These are phyloP conservation scores for Globisporangium cylindrosporum DNA, from an alignment of 352 stramenopile genomes.

Conservation along the genomic window DNA sequence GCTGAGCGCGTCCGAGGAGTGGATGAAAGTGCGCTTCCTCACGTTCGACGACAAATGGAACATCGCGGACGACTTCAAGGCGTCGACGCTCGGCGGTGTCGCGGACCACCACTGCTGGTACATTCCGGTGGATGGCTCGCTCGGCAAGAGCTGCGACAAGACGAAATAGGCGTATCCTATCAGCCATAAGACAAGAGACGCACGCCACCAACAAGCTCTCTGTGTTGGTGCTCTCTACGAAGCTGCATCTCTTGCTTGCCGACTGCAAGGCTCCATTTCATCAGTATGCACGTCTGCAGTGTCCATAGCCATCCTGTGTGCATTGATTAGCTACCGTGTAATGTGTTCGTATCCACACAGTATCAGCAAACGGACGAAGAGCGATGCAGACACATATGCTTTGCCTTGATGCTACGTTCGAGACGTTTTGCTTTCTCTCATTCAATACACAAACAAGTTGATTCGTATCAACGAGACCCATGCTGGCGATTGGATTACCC, in stretches of 20 bases:
- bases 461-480: background rate
- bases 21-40: slow-evolving; percentile 68
- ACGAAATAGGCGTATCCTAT: background rate
- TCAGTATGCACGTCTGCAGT: background rate
- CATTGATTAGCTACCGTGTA: background rate
- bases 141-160: slow-evolving; percentile 27
- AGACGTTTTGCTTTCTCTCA: background rate
- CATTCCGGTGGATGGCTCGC: slow-evolving; percentile 41
- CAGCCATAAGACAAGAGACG: background rate
- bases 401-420: background rate
- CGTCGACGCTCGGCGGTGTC: slow-evolving; percentile 48
- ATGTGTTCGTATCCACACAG: background rate
- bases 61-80: slow-evolving; percentile 50
- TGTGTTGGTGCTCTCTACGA: background rate
- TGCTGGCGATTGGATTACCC: background rate
- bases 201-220: background rate
- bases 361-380: slow-evolving; percentile 1
- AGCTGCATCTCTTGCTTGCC: background rate
- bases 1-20: slow-evolving; percentile 55
- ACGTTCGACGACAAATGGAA: slow-evolving; percentile 64
- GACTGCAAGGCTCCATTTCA: background rate
- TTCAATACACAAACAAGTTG: background rate
- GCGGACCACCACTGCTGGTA: slow-evolving; percentile 77
- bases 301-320: background rate
- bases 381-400: background rate